Evolutionary conservation across 495 filamentous ascomycete species (phyloP), one percentile per base, ranked within the genome.

Genomic region (Cenococcum geophilum): DNA sequence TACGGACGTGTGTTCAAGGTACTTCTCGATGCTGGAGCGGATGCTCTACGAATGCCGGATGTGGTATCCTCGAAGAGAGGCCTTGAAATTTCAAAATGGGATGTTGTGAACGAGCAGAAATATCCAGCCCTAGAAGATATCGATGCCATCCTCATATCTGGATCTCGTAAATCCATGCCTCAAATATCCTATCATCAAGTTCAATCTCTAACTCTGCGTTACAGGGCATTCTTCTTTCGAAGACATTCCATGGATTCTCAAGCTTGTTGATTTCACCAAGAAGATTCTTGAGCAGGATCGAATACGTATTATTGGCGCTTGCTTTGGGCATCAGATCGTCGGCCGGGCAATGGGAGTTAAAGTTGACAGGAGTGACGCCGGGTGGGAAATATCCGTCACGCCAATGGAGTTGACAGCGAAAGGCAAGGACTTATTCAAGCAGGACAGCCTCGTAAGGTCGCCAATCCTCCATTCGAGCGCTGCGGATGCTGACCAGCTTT

Each of bases 291-390:
- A 74, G 48, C 80, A 87, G 60, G 67, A 75, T 18, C 77, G 80
- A 58, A 80, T 95, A 21, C 79, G 82, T 22, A 73, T 95, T 21
- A 77, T 96, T 20, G 91, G 89, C 14, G 81, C 93, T 27, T 96
- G 92, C 71, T 96, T 92, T 72, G 92, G 91, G 18, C 92, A 96
- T 70, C 91, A 97, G 74, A 92, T 96, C 54, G 77, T 96, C 54
- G 89, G 82, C 0, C 79, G 91, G 20, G 90, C 91, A 1, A 68
- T 95, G 59, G 88, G 84, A 0, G 79, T 73, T 34, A 80, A 80
- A 49, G 86, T 96, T 8, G 83, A 77, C n/a, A 74, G 82, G 43
- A 88, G 81, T 65, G 77, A 81, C 34, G 72, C 69, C 5, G 90
- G 88, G 8, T 97, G 92, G 92, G 92, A 97, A 71, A 76, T 86